Base-by-base conservation (phyloP, 2,329 filamentous ascomycete genomes). In the Sarocladium oryzae region DNA sequence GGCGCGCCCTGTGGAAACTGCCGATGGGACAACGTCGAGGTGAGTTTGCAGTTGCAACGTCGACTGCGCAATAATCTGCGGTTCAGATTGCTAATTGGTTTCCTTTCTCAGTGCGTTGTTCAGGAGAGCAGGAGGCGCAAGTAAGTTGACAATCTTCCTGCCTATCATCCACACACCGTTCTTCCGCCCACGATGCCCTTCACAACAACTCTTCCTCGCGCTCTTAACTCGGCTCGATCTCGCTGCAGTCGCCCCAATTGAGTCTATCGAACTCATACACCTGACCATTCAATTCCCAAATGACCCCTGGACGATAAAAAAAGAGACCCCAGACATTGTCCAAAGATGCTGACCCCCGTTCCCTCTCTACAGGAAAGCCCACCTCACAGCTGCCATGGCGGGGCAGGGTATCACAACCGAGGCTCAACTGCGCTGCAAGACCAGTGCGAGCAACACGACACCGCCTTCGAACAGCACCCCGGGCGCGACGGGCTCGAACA, bases 1-100 rank as follows among this genome's bases (percentile, higher is more conserved):
- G 86, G 86, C 46, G 85, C 85, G 38, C 89, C 89, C 1, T 95
- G 89, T 67, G 90, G 88, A 52, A 95, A 95, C 68, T 95, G 89
- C 70, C 78, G 88, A 56, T 81, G 87, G 72, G 86, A 89, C 66
- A 84, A 87, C 64, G 85, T 89, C 53, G 84, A 88, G 63, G 68
- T 70, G 63, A 50, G 67, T 55, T 15, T 18, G 28, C 7, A 7
- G 13, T 13, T 7, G 7, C 7, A 7, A 13, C 28, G 13, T 30
- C 7, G 7, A 30, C 28, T 30, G 28, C 28, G 7, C 28, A 30
- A 30, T n/a, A n/a, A n/a, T n/a, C n/a, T n/a, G n/a, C n/a, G n/a
- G n/a, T n/a, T n/a, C n/a, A n/a, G n/a, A n/a, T n/a, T 32, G 26
- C 28, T 49, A 20, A 33, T 36, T 36, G 6, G 26, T 15, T 9